Base-by-base conservation (phyloP, 345 rosid genomes). In the Salix caprea region DNA sequence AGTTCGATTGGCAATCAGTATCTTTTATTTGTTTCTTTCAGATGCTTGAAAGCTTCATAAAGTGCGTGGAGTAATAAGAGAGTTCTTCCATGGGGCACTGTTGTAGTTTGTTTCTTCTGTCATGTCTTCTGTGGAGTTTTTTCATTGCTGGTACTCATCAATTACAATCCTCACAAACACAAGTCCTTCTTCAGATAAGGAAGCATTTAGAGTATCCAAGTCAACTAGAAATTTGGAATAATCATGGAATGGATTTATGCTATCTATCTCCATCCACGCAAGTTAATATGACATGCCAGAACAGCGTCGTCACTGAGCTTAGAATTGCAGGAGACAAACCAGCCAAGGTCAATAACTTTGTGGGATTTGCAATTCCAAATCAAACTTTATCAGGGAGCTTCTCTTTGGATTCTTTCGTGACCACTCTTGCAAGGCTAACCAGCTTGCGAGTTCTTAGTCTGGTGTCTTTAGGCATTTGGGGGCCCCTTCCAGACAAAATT, bases 381-480 rank as follows among this genome's bases (percentile, higher is more conserved):
- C 84, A 75, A 23, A 90, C 94, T 39, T 79, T 91, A 76, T 91
- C 94, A 11, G 77, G 80, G 34, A 79, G 71, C 65, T 90, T 91
- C 86, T 89, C 97, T 26, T 74, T 91, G 65, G 97, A 91, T 16
- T 86, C 97, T n/a, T 87, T 90, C 80, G 82, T 90, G 65, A 79
- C 88, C 39, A 91, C 94, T 54, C 86, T 91, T 16, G 73, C 90
- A 32, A 87, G 94, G 81, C 81, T 91, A 13, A 87, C 76, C 56
- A 80, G 85, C 62, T 85, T 91, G 72, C 88, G 85, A 78, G 90
- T 86, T 65, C 92, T 91, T 73, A 84, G 87, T 74, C 80, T 91
- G 60, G 73, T 87, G 67, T 89, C 91, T 76, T 54, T 90, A 66
- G 97, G 97, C 46, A 89, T 91, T 56, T 91, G 97, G 97, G 97